Conservation (phyloP, 2,329 filamentous ascomycete genomes). For the Ascomycota sp. region DNA sequence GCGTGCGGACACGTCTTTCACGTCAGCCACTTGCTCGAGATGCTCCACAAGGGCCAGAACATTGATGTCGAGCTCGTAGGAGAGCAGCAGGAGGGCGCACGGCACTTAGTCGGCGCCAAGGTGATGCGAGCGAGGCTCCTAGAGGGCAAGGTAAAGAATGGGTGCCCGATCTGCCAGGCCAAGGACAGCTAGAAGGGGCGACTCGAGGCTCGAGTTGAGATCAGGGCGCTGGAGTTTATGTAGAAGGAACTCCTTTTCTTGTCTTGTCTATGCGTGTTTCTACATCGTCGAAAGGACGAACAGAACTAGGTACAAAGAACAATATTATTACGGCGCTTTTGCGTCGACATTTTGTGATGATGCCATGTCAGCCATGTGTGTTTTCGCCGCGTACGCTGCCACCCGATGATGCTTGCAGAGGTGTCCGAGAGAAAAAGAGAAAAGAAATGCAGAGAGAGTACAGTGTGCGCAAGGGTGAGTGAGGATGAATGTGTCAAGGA, state of each 20-base stretch:
- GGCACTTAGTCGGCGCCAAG: constrained; percentile 61
- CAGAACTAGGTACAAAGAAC: constrained; percentile 1
- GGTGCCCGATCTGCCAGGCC: constrained; percentile 38
- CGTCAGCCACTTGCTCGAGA: constrained; percentile 45
- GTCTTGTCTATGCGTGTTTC: not conserved
- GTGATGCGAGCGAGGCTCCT: constrained; percentile 70
- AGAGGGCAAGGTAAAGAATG: constrained; percentile 44
- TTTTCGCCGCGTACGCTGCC: no score
- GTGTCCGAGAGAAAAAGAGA: not conserved
- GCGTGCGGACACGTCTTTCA: constrained; percentile 71
- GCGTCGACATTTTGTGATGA: constrained; percentile 1
- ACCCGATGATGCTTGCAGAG: not conserved
- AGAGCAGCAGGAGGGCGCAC: constrained; percentile 20
- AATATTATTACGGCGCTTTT: constrained; percentile 1
- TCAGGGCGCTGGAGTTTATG: not conserved
- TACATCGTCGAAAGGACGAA: not conserved
- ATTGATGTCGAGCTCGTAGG: constrained; percentile 26
- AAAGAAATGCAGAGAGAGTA: not conserved
- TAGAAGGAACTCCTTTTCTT: constrained; percentile 1
- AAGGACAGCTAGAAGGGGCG: constrained; percentile 1
- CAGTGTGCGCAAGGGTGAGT: not conserved
- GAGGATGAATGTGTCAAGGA: no score
- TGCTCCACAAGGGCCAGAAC: constrained; percentile 22
- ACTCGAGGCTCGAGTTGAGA: no score
- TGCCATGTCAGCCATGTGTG: no score